A percentile compares a stretch with the other conserved stretches of the same genome.
phyloP scores from a whole-genome alignment of 805 yeast species.

The Alloascoidea africana region DNA sequence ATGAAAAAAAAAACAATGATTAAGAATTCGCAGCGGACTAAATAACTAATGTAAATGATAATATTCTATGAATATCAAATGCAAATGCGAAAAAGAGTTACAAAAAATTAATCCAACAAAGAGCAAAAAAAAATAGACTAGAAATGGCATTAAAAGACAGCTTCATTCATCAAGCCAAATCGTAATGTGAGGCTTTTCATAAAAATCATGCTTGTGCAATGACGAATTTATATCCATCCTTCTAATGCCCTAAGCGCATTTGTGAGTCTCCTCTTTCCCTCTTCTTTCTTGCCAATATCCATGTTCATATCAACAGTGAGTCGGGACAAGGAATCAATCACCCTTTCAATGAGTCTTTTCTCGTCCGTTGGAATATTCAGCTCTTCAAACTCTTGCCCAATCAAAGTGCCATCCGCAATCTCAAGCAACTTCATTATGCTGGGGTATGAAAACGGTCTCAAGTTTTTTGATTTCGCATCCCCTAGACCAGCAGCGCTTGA shows the following conservation, averaged over 20 bases:
- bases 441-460: not conserved
- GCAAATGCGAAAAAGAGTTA: not conserved
- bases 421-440: slow-evolving; percentile 9
- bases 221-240: slow-evolving; percentile 43
- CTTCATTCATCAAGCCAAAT: slow-evolving; percentile 70
- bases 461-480: not conserved
- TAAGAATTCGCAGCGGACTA: not conserved
- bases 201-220: slow-evolving; percentile 47
- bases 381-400: slow-evolving; percentile 43
- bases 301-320: slow-evolving; percentile 83
- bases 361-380: slow-evolving; percentile 65
- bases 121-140: slow-evolving; percentile 30
- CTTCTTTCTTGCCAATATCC: slow-evolving; percentile 67
- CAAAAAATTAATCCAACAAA: not conserved
- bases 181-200: slow-evolving; percentile 36
- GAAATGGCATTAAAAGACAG: slow-evolving; percentile 65
- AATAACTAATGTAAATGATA: not conserved
- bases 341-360: slow-evolving; percentile 65
- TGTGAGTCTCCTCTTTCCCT: slow-evolving; percentile 66
- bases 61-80: not conserved
- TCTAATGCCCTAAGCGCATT: slow-evolving; percentile 77
- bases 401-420: slow-evolving; percentile 12
- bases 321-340: slow-evolving; percentile 73
- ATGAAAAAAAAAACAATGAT: not conserved
- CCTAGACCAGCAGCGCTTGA: not conserved